Base-by-base conservation (phyloP, 176 grass and related monocot genomes). In the Juncus inflexus region DNA sequence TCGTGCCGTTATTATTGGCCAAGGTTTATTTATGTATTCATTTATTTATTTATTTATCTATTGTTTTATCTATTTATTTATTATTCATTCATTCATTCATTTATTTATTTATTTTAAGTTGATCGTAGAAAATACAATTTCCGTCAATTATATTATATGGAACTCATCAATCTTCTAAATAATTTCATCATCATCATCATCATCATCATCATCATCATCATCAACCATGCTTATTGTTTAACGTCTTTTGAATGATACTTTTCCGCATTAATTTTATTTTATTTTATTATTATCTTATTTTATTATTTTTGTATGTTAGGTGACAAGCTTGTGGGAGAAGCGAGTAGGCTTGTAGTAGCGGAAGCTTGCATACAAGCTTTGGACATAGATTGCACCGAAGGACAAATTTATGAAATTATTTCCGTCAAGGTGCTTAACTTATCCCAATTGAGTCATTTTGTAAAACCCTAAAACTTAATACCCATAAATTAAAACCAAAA, bases 351-450 rank as follows among this genome's bases (percentile, higher is more conserved):
- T 13, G 91, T 96, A 51, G 91, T 96, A 15, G 91, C 91, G 51
- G 91, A 96, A 86, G 91, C 91, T 4, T 96, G 91, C 67, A 79
- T 90, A 81, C 91, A 96, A 86, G 91, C 87, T 68, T 61, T 96
- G 72, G 87, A 88, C 73, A 86, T 91, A 50, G 87, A 91, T 60
- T 87, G 37, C 35, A 91, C 91, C 41, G 68, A 85, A 83, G 82
- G 87, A 75, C 74, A 96, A 69, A 81, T 83, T 68, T 96, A 91
- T 3, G 91, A 96, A 78, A 90, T 96, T 41, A 96, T 85, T 76
- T 96, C 91, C 42, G 87, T 91, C 68, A 87, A 96, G 91, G 87
- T 96, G 79, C 35, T 42, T 63, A 39, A 47, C 9, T 60, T 61
- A 47, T 35, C 55, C 55, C 64, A 40, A n/a, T n/a, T n/a, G n/a